These are phyloP conservation scores for Coniochaeta pulveracea DNA, from an alignment of 2,329 filamentous ascomycete species.

Conservation along the genomic window DNA sequence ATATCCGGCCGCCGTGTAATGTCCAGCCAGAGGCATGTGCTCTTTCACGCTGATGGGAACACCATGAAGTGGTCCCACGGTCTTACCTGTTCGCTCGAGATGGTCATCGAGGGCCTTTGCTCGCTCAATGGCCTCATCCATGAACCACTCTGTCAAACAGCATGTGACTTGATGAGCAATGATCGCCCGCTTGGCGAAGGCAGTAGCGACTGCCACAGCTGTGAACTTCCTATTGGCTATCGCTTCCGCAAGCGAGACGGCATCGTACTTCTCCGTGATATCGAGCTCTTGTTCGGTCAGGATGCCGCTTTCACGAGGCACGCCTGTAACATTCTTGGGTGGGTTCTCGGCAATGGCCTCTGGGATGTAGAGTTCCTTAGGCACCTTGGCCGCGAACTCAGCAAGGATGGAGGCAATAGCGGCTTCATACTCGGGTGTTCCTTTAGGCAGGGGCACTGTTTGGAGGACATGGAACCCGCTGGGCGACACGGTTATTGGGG, in stretches of 20 bases:
- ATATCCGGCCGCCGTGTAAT: neutral
- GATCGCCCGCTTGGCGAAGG: constrained; percentile 2
- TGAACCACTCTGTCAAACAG: neutral
- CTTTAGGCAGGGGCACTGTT: constrained; percentile 11
- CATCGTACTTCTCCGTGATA: constrained; percentile 2
- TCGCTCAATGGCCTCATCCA: constrained; percentile 2
- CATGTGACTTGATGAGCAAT: neutral
- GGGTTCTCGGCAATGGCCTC: constrained; percentile 14
- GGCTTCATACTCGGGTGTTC: constrained; percentile 12
- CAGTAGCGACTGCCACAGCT: neutral
- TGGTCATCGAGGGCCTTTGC: constrained; percentile 2
- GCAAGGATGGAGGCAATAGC: constrained; percentile 13
- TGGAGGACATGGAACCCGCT: constrained; percentile 10
- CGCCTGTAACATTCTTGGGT: constrained; percentile 18
- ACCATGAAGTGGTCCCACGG: constrained; percentile 3
- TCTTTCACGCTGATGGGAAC: constrained; percentile 4
- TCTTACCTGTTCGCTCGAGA: neutral
- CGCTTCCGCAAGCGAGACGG: neutral
- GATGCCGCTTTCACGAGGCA: constrained; percentile 17
- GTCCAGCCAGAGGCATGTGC: constrained; percentile 2
- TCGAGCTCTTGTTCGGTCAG: neutral
- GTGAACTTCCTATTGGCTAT: neutral
- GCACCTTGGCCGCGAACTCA: constrained; percentile 20
- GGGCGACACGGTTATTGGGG: neutral
- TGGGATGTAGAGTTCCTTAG: constrained; percentile 17